Base-by-base conservation (phyloP, 2,329 filamentous ascomycete species). In the Scleromitrula shiraiana region DNA sequence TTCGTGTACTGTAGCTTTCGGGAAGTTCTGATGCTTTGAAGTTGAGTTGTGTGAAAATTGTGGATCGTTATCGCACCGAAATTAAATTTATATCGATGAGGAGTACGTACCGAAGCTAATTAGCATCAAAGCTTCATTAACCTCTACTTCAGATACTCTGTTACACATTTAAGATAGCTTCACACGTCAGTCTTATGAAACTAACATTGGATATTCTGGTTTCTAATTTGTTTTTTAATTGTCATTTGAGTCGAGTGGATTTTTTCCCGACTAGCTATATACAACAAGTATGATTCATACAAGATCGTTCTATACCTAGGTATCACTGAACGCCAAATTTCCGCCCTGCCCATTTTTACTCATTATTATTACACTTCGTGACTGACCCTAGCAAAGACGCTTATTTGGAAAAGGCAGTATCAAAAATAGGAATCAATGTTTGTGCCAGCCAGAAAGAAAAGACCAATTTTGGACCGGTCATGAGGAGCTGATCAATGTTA, bases 371-470 rank as follows among this genome's bases (percentile, higher is more conserved):
- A 41, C 41, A 39, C 33, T 26, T 15, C 27, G 23, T 10, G 5
- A 44, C 29, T 54, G 19, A 30, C 5, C 33, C 7, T 24, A 10
- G 26, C 20, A 29, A 7, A 38, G 15, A 10, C 40, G 27, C 29
- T 37, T 57, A 61, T 55, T 62, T 61, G 9, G 59, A 57, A n/a
- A 65, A 47, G 10, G 59, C 63, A 40, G 81, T 80, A 62, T 80
- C 87, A 68, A 97, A 97, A 32, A 89, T 85, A 43, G 93, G 93
- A 65, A 98, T 98, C 62, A 98, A 75, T 24, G 93, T 97, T 76
- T 98, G 93, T 50, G 93, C 93, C 65, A 98, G 81, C 93, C 93
- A 98, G 82, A 98, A 98, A 53, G 90, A 96, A 76, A 98, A 98
- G 54, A 97, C 93, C 52, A 98, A 78, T 79, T 98, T 98, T 55